Evolutionary conservation across 192 early-diverging fungal species (phyloP), one percentile per base, ranked within the genome.

Genomic region (Cladochytrium replicatum): DNA sequence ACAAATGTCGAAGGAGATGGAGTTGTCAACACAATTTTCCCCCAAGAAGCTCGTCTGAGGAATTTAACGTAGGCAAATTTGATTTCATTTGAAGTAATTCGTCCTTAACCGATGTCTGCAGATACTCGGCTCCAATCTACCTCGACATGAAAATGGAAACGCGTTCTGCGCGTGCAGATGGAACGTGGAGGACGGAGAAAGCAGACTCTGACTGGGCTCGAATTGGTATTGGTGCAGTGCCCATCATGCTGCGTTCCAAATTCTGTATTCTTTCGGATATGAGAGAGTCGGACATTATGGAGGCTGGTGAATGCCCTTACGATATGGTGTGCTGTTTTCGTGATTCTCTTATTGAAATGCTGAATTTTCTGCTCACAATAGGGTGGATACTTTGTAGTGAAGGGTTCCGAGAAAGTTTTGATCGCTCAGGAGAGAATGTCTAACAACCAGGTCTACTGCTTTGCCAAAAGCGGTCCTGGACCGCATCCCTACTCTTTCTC

Each of bases 391-490:
- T 99, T 99, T 72, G 75, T 99, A 29, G 95, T 99, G 66, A 97
- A 97, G 67, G 96, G 96, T 7, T 93, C 91, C 9, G 96, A 99
- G 63, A 99, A 99, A 64, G 73, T 99, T 2, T 74, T 99, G 50
- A 99, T 99, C 67, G 93, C 93, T 8, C 96, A 99, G 72, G 96
- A 99, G 72, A 83, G 96, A 39, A 99, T 97, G 82, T 91, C 91
- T 0, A 81, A 89, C 34, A 99, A 99, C 61, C 87, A 88, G 13
- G 90, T 97, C n/a, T 96, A 91, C 49, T 93, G 97, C 9, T 99
- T 99, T 58, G 63, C 74, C 26, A 93, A 93, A 59, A 75, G 76
- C n/a, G 69, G 74, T 48, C 87, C 88, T 38, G 78, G 84, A 50
- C 76, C 83, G 21, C n/a, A n/a, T n/a, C n/a, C n/a, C n/a, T 81